phyloP scores from a whole-genome alignment of 768 basidiomycete genomes.

The Porphyrellus cyaneotinctus region DNA sequence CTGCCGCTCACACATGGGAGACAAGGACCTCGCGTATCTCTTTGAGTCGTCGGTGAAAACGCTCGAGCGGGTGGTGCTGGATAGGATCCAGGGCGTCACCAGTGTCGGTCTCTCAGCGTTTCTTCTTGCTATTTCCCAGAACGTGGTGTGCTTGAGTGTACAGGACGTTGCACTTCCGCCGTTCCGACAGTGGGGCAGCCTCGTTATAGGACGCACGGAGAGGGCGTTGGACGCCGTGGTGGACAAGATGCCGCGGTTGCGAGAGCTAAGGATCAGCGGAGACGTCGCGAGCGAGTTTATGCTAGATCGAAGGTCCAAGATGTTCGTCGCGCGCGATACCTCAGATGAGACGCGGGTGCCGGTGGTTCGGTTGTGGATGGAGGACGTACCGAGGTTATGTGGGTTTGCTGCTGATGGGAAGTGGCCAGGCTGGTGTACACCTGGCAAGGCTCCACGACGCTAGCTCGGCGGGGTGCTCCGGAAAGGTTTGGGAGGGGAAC shows the following conservation, averaged over 20 bases:
- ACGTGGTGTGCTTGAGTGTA: conserved; percentile 10
- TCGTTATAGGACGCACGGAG: conserved; percentile 17
- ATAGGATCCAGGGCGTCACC: conserved; percentile 18
- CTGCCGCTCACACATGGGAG: conserved; percentile 11
- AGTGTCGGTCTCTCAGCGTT: conserved; percentile 16
- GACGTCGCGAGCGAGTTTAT: conserved; percentile 26
- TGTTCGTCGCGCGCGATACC: conserved; percentile 5
- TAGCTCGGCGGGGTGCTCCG: background rate
- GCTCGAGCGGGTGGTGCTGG: conserved; percentile 19
- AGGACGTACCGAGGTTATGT: conserved; percentile 20
- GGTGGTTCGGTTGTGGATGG: conserved; percentile 17
- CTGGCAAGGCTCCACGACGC: background rate
- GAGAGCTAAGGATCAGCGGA: conserved; percentile 17
- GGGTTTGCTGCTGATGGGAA: conserved; percentile 18
- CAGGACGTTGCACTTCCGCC: conserved; percentile 21
- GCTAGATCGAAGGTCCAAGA: conserved; percentile 19
- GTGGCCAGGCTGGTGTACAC: conserved; percentile 24
- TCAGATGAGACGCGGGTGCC: conserved; percentile 2
- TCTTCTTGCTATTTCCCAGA: conserved; percentile 9
- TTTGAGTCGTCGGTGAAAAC: conserved; percentile 8
- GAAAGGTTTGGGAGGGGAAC: too few relatives aligned
- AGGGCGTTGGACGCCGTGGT: conserved; percentile 17
- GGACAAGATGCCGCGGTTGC: conserved; percentile 18
- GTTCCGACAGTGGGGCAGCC: conserved; percentile 13
- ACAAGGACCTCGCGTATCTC: conserved; percentile 18